Evolutionary conservation across 345 rosid species (phyloP).

Genomic region (Brassica cretica): DNA sequence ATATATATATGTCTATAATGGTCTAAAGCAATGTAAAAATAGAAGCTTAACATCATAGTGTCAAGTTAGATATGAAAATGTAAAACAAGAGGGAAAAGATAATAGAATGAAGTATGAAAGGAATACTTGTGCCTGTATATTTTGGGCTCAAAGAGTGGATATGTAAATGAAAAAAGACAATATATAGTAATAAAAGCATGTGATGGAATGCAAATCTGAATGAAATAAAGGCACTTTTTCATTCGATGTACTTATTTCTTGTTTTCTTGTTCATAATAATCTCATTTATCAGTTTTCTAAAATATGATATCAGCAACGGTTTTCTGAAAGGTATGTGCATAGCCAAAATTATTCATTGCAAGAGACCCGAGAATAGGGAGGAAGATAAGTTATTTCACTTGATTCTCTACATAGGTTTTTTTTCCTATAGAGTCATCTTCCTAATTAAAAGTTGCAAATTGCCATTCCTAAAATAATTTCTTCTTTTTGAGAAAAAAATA

Average conservation of each 20-base stretch:
- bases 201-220: slow-evolving; percentile 35
- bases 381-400: neutral
- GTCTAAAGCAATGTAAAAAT: slow-evolving; percentile 29
- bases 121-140: neutral
- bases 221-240: slow-evolving; percentile 20
- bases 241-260: slow-evolving; percentile 8
- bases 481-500: neutral
- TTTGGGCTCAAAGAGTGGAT: neutral
- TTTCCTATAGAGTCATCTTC: neutral
- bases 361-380: neutral
- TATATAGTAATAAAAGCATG: slow-evolving; percentile 17
- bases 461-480: neutral
- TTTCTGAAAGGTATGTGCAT: neutral
- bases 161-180: slow-evolving; percentile 29
- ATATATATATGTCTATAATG: slow-evolving; percentile 11
- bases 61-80: slow-evolving; percentile 2
- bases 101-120: slow-evolving; percentile 22
- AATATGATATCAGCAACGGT: neutral
- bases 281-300: neutral
- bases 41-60: slow-evolving; percentile 29
- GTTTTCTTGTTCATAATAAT: slow-evolving; percentile 16
- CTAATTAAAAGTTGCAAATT: neutral
- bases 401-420: neutral
- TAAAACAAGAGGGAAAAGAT: slow-evolving; percentile 14
- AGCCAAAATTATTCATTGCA: neutral